These are phyloP conservation scores for Sugiyamaella neomexicana DNA, from an alignment of 1,139 yeast genomes.

Conservation along the genomic window DNA sequence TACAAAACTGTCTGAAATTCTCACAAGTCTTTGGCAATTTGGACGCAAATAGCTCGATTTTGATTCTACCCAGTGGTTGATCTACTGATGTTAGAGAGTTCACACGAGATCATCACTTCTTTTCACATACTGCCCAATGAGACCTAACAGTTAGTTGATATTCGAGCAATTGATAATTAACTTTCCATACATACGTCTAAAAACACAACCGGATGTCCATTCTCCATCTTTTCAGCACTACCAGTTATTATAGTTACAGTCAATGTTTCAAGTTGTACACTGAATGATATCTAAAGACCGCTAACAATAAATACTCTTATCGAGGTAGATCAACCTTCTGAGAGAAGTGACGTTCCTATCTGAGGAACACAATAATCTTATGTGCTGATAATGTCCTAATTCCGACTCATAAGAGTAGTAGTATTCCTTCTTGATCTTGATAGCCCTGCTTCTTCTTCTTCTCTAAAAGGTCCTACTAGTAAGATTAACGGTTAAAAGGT, in stretches of 20 bases:
- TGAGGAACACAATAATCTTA: too few relatives aligned
- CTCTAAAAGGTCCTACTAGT: too few relatives aligned
- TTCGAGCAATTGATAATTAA: not conserved
- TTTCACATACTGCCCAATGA: slow-evolving; percentile 30
- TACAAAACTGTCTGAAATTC: slow-evolving; percentile 56
- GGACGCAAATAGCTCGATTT: slow-evolving; percentile 47
- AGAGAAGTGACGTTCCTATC: too few relatives aligned
- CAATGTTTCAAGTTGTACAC: not conserved
- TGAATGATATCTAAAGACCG: not conserved
- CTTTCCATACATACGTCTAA: slow-evolving; percentile 40
- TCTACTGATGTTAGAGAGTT: slow-evolving; percentile 4
- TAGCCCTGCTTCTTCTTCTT: too few relatives aligned
- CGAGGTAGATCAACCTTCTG: not conserved
- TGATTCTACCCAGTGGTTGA: slow-evolving; percentile 46
- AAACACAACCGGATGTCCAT: slow-evolving; percentile 42
- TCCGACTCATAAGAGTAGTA: too few relatives aligned
- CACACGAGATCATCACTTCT: not conserved
- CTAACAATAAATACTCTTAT: not conserved
- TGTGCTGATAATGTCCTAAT: too few relatives aligned
- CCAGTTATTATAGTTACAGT: not conserved
- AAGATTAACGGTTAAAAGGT: too few relatives aligned
- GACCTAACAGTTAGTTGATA: slow-evolving; percentile 29
- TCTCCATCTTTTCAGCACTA: slow-evolving; percentile 1
- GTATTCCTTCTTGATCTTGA: too few relatives aligned
- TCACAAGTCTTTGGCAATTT: slow-evolving; percentile 52